These are phyloP conservation scores for Cercospora sojina DNA, from an alignment of 2,329 filamentous ascomycete genomes.

Conservation along the genomic window DNA sequence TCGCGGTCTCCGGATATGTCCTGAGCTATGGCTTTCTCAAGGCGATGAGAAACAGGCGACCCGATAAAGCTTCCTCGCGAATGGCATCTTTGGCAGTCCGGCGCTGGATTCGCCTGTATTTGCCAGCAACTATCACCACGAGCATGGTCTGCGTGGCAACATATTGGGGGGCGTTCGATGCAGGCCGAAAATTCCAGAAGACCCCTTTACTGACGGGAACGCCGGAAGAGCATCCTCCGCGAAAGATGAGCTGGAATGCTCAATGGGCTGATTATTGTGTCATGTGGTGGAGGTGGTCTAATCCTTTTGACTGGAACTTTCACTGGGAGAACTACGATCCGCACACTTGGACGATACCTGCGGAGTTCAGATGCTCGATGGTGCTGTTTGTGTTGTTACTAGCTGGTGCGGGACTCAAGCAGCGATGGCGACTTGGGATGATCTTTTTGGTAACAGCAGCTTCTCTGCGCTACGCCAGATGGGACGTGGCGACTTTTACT, in stretches of 20 bases:
- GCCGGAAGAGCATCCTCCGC: constrained; percentile 15
- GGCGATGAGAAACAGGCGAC: constrained; percentile 2
- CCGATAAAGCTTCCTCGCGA: constrained; percentile 8
- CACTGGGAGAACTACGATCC: constrained; percentile 12
- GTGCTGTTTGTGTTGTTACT: constrained; percentile 18
- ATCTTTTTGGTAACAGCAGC: constrained; percentile 8
- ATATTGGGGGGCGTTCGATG: constrained; percentile 7
- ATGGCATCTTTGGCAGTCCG: constrained; percentile 11
- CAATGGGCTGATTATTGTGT: constrained; percentile 6
- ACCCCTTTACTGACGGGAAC: neutral
- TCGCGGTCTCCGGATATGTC: constrained; percentile 23
- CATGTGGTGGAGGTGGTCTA: constrained; percentile 14
- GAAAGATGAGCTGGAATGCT: neutral
- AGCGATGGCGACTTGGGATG: constrained; percentile 15
- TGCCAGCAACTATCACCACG: constrained; percentile 10
- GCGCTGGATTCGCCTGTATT: constrained; percentile 10
- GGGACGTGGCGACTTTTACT: constrained; percentile 22
- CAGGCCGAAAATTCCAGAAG: neutral
- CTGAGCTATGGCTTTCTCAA: constrained; percentile 20
- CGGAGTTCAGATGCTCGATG: constrained; percentile 19
- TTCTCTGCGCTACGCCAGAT: constrained; percentile 5
- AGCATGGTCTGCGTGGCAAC: constrained; percentile 6
- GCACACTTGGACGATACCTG: constrained; percentile 21
- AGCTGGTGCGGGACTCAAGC: constrained; percentile 14
- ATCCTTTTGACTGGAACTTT: constrained; percentile 8